Evolutionary conservation across 208 protist genomes (phyloP).

Genomic region (Tetramitus jugosus): DNA sequence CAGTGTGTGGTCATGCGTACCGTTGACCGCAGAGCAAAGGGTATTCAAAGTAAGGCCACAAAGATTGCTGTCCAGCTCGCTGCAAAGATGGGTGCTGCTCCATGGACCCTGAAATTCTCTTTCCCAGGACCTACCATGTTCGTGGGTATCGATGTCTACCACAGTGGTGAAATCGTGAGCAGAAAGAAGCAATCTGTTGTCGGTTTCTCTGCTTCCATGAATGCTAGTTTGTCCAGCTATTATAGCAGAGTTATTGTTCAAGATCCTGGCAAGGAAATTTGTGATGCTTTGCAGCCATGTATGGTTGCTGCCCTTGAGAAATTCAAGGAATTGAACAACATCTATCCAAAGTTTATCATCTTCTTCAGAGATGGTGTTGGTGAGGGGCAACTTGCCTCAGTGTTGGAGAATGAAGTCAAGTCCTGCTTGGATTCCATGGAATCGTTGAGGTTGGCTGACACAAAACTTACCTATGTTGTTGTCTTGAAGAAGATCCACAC

Average conservation of each 20-base stretch:
- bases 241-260: neutral
- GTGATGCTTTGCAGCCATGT: neutral
- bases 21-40: neutral
- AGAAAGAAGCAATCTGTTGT: neutral
- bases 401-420: neutral
- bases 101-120: neutral
- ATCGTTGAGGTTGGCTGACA: neutral
- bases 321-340: neutral
- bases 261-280: constrained; percentile 11
- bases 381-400: neutral
- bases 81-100: neutral
- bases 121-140: constrained; percentile 3
- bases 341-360: neutral
- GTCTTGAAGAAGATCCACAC: constrained; percentile 18
- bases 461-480: neutral
- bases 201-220: constrained; percentile 1
- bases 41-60: neutral
- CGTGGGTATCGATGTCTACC: constrained; percentile 13
- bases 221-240: neutral
- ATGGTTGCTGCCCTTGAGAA: neutral
- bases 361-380: constrained; percentile 20
- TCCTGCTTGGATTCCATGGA: neutral
- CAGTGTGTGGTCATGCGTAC: neutral
- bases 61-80: neutral
- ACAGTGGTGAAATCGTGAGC: neutral